Conservation (phyloP, 164 flowering plant genomes). For the Annona cherimola region DNA sequence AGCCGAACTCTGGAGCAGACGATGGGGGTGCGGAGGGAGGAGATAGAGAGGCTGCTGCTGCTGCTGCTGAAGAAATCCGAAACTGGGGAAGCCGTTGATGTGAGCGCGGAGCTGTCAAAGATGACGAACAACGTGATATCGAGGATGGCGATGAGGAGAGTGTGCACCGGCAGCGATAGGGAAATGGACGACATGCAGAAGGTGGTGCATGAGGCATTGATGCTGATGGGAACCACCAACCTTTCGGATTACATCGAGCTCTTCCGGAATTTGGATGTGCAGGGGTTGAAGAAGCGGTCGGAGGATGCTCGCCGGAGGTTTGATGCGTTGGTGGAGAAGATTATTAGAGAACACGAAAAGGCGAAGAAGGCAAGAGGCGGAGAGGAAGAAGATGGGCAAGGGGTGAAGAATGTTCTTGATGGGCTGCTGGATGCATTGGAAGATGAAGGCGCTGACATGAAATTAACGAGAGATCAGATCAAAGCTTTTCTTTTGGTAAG, state of each 20-base stretch:
- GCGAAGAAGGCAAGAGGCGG: conserved; percentile 13
- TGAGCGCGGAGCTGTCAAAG: conserved; percentile 28
- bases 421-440: conserved; percentile 38
- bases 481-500: conserved; percentile 56
- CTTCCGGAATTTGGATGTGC: conserved; percentile 35
- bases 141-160: conserved; percentile 33
- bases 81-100: conserved; percentile 25
- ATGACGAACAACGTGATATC: conserved; percentile 42
- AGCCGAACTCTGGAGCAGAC: conserved; percentile 22
- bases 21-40: conserved; percentile 21
- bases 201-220: conserved; percentile 29
- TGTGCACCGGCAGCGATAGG: conserved; percentile 25
- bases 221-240: conserved; percentile 36
- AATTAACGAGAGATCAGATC: conserved; percentile 38
- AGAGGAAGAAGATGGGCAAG: background rate
- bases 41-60: conserved; percentile 22
- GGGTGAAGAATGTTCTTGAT: conserved; percentile 38
- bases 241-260: conserved; percentile 46
- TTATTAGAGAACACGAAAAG: conserved; percentile 31
- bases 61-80: conserved; percentile 17
- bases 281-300: conserved; percentile 34
- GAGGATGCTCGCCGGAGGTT: conserved; percentile 25
- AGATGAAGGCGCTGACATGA: conserved; percentile 33
- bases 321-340: conserved; percentile 40
- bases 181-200: conserved; percentile 28